Base-by-base conservation (phyloP, 331 rosid species). In the Stylosanthes scabra region DNA sequence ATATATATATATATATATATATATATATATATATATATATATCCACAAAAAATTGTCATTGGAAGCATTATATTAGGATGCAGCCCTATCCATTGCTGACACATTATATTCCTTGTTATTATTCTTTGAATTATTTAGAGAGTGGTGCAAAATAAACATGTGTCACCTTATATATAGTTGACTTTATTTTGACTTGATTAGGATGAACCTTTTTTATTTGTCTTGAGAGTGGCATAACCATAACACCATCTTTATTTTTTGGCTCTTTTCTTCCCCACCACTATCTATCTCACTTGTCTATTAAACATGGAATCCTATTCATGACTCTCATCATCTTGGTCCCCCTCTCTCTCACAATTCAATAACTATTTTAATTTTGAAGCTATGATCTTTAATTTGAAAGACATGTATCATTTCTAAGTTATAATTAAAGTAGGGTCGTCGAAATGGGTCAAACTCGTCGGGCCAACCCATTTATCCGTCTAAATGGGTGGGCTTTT, bases 191-290 rank as follows among this genome's bases (percentile, higher is more conserved):
- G 65, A 15, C 70, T 50, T 50, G 78, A 81, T 81, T 51, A 60
- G 49, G 76, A 72, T 75, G 59, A 84, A 13, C 31, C 60, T 55
- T 46, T 42, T 1, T 69, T 15, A 69, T 16, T 41, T 20, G 14
- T 31, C 37, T 34, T 34, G 39, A 34, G 39, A 34, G 7, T 45
- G 49, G n/a, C n/a, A n/a, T n/a, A n/a, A n/a, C 66, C 74, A 57
- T 51, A 6, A 37, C 15, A 41, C 74, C 74, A 69, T 75, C 6
- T 6, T 3, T 34, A 4, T 34, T 34, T 34, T 34, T 31, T 63
- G 68, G 65, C 50, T 27, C 70, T 68, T 75, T 75, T 71, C 27
- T 55, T 66, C 29, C 78, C 60, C 44, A 37, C 76, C 66, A 68
- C 71, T 59, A 61, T 74, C 63, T 66, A 66, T 72, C 62, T 28